Evolutionary conservation across 306 rosid genomes (phyloP), one percentile per base, ranked within the genome.

Genomic region (Benincasa hispida): DNA sequence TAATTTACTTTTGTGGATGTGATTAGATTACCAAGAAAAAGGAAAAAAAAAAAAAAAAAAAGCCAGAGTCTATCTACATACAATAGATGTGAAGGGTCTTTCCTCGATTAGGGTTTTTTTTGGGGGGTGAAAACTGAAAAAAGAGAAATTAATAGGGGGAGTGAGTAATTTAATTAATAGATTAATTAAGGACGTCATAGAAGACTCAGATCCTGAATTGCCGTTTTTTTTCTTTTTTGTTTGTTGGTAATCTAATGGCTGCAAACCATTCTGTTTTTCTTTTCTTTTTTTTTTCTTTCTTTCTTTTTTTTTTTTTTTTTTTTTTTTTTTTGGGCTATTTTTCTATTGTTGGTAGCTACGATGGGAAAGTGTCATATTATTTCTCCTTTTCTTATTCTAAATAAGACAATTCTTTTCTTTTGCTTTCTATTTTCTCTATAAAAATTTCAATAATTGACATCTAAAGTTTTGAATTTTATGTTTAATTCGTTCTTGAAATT

Each of bases 341-440:
- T 61, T 61, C 68, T 42, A 24, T 30, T 61, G 68, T 61, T 61
- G 68, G 68, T 28, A 61, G 68, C 68, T 61, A 61, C 34, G 68
- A 61, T 61, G 68, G 68, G 42, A 61, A 30, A 61, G 22, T 53
- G 39, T 61, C 42, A 61, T 42, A 61, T 27, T 42, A 14, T 61
- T 61, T 61, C 68, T 15, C 68, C 5, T 45, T 45, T 45, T 45
- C 51, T 45, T 45, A 45, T 45, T 45, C 18, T 45, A 45, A 45
- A 45, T 45, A 45, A 45, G 51, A 45, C 51, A 45, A 45, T 45
- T 1, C 51, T 45, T 9, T 45, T 45, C 51, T 45, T 45, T 45
- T 45, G 51, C 51, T 45, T 45, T 3, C 51, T 45, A 45, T 45
- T 45, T 45, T 45, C 51, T 45, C 51, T 13, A 45, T 45, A 45